phyloP scores from a whole-genome alignment of 129 eudicot genomes.

The Centaurea solstitialis region DNA sequence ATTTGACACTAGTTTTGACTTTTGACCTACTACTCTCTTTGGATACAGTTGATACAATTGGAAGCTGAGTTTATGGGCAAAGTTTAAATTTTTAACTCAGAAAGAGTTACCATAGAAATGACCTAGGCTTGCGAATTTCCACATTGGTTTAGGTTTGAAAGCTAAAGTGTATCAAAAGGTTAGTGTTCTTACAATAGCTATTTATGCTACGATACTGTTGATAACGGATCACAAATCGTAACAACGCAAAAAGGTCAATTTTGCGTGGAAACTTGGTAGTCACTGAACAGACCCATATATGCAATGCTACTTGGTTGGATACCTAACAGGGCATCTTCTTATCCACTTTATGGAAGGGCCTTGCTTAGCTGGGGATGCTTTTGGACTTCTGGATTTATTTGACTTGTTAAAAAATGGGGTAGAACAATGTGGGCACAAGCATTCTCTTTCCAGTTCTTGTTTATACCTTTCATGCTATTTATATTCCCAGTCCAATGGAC shows the following conservation, averaged over 20 bases:
- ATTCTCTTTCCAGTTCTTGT: background rate
- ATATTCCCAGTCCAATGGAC: background rate
- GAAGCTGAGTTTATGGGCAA: background rate
- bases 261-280: background rate
- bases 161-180: background rate
- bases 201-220: background rate
- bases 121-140: background rate
- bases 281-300: background rate
- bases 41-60: background rate
- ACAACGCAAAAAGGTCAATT: background rate
- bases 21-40: background rate
- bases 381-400: background rate
- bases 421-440: background rate
- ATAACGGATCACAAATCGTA: background rate
- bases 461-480: background rate
- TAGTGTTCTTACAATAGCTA: background rate
- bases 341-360: background rate
- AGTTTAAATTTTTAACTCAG: too few species aligned
- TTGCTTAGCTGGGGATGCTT: background rate
- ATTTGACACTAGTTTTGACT: background rate
- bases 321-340: background rate
- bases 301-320: background rate
- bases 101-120: background rate
- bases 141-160: background rate
- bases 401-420: background rate